These are phyloP conservation scores for Plasmodium gaboni DNA, from an alignment of 169 alveolate species.

Conservation along the genomic window DNA sequence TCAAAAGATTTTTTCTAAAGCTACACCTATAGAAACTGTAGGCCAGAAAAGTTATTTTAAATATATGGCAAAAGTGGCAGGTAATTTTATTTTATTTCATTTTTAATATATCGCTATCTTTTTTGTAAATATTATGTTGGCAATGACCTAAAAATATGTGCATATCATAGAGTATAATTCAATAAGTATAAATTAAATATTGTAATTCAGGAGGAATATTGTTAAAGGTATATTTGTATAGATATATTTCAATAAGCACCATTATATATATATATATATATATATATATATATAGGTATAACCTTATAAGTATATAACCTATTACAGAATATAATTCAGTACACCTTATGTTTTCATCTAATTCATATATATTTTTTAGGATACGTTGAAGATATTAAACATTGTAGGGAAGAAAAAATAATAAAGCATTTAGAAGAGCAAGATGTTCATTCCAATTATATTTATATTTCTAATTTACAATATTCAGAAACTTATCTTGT, in stretches of 20 bases:
- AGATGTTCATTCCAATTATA: constrained; percentile 61
- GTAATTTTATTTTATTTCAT: constrained; percentile 11
- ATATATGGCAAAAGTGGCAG: constrained; percentile 76
- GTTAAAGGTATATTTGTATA: too few relatives aligned
- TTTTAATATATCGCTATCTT: not conserved
- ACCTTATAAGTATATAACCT: not conserved
- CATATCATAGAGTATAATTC: too few relatives aligned
- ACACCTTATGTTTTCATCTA: not conserved
- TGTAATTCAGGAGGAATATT: too few relatives aligned
- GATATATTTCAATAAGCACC: too few relatives aligned
- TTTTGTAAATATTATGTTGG: too few relatives aligned
- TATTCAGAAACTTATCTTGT: constrained; percentile 63
- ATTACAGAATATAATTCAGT: not conserved
- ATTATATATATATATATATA: too few relatives aligned
- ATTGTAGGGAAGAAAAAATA: constrained; percentile 72
- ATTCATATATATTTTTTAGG: constrained; percentile 19
- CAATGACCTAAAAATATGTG: too few relatives aligned
- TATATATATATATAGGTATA: too few relatives aligned
- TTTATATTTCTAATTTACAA: constrained; percentile 56
- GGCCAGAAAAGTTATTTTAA: constrained; percentile 73
- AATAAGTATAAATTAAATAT: too few relatives aligned
- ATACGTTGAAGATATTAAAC: constrained; percentile 74
- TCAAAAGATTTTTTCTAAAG: constrained; percentile 68
- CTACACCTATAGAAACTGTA: constrained; percentile 76
- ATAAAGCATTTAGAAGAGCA: constrained; percentile 50